Evolutionary conservation across 2,329 filamentous ascomycete species (phyloP).

Genomic region (Coccinonectria pachysandricola): DNA sequence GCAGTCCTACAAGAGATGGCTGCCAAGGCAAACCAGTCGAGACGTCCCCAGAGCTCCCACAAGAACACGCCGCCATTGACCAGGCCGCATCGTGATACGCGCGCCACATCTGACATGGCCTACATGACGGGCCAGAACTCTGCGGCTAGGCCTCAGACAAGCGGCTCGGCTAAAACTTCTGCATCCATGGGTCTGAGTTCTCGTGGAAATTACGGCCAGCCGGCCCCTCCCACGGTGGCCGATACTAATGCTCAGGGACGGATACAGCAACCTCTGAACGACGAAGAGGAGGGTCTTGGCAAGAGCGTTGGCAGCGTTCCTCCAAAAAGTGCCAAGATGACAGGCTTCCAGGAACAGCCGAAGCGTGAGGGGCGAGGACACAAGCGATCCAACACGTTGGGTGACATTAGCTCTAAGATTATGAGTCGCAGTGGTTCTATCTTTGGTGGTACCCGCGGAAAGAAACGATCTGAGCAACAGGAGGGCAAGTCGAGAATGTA

Average conservation of each 20-base stretch:
- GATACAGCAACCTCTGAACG: conserved; percentile 64
- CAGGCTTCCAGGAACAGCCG: conserved; percentile 44
- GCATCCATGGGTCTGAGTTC: conserved; percentile 53
- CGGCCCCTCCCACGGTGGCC: conserved; percentile 75
- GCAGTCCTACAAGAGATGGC: conserved; percentile 35
- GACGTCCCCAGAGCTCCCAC: conserved; percentile 40
- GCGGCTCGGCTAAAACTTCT: conserved; percentile 65
- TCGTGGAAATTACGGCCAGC: conserved; percentile 71
- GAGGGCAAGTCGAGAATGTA: conserved; percentile 62
- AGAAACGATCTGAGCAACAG: conserved; percentile 38
- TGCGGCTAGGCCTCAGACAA: conserved; percentile 61
- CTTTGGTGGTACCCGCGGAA: conserved; percentile 55
- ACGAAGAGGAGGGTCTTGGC: conserved; percentile 58
- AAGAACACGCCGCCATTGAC: conserved; percentile 19
- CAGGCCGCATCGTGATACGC: conserved; percentile 22
- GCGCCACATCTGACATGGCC: conserved; percentile 29
- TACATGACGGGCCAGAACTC: conserved; percentile 34
- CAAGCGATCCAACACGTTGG: conserved; percentile 66
- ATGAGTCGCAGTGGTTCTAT: conserved; percentile 76
- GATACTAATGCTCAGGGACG: conserved; percentile 82
- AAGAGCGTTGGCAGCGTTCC: conserved; percentile 51
- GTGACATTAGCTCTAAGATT: conserved; percentile 71
- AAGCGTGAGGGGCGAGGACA: conserved; percentile 46
- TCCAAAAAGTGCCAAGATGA: conserved; percentile 47
- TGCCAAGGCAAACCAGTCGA: conserved; percentile 25